phyloP scores from a whole-genome alignment of 1,284 basidiomycete genomes.

The Prillingera fragicola region DNA sequence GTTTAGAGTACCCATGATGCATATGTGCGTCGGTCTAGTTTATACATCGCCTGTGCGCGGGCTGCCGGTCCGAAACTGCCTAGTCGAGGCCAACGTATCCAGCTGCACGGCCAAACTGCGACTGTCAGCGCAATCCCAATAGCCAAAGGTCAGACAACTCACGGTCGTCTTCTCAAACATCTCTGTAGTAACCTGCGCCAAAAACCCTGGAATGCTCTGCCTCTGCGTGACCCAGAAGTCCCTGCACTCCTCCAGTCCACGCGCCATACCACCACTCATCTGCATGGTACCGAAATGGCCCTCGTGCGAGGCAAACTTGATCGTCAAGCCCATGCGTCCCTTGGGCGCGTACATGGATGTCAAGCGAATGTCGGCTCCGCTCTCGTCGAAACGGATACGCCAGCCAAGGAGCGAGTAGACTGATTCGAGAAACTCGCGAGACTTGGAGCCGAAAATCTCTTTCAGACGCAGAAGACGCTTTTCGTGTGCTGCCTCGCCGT shows the following conservation, averaged over 20 bases:
- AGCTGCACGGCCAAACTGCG: constrained; percentile 38
- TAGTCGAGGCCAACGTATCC: constrained; percentile 42
- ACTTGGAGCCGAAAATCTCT: constrained; percentile 52
- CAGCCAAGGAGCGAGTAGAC: constrained; percentile 55
- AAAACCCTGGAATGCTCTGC: constrained; percentile 52
- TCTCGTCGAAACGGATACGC: constrained; percentile 54
- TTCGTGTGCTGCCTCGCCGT: constrained; percentile 50
- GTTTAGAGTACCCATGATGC: neutral
- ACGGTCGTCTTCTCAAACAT: constrained; percentile 51
- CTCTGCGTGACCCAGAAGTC: constrained; percentile 53
- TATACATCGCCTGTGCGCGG: neutral
- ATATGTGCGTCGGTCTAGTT: neutral
- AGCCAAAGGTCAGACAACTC: constrained; percentile 18
- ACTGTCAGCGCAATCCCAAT: neutral
- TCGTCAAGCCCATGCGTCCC: constrained; percentile 50
- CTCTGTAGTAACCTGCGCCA: constrained; percentile 52
- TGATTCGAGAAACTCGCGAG: constrained; percentile 54
- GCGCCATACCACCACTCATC: constrained; percentile 48
- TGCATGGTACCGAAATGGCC: constrained; percentile 53
- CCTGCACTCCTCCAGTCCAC: constrained; percentile 47
- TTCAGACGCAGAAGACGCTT: constrained; percentile 52
- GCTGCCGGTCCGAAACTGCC: neutral
- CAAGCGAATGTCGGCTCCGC: constrained; percentile 53
- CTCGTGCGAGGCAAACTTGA: constrained; percentile 48
- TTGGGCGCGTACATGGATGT: constrained; percentile 54